Evolutionary conservation across 1,284 basidiomycete genomes (phyloP).

Genomic region (Phellinidium pouzarii): DNA sequence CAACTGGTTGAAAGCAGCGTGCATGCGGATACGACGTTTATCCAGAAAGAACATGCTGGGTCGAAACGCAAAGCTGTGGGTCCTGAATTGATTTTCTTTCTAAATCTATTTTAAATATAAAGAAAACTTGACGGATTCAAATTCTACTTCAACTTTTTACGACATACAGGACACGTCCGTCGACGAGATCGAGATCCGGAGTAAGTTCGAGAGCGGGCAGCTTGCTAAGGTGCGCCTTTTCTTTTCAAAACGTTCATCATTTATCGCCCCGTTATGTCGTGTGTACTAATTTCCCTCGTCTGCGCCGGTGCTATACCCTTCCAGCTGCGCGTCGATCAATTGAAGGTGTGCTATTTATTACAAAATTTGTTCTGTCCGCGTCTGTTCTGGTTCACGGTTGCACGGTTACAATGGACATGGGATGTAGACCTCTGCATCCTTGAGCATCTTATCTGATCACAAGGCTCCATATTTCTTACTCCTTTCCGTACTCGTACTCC

Average conservation of each 20-base stretch:
- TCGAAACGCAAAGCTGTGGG: constrained; percentile 66
- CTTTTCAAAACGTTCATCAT: constrained; percentile 12
- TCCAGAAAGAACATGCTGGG: constrained; percentile 36
- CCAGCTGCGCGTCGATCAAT: constrained; percentile 73
- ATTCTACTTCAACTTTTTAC: not conserved
- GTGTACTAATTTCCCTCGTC: too few species aligned
- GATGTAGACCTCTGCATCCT: too few species aligned
- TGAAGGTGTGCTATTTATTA: constrained; percentile 47
- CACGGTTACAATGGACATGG: too few species aligned
- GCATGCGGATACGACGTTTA: constrained; percentile 42
- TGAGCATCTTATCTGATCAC: constrained; percentile 11
- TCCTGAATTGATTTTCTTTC: too few species aligned
- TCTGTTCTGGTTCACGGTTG: not conserved
- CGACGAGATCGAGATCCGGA: constrained; percentile 63
- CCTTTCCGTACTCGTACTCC: not conserved
- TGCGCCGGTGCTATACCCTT: too few species aligned
- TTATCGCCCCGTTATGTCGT: constrained; percentile 19
- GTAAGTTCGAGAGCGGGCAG: constrained; percentile 49
- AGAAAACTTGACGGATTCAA: too few species aligned
- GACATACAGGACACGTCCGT: constrained; percentile 45
- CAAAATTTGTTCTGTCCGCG: not conserved
- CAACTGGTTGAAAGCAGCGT: constrained; percentile 58
- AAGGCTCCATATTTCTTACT: not conserved
- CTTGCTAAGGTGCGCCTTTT: constrained; percentile 57
- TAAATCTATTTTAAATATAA: too few species aligned